phyloP scores from a whole-genome alignment of 257 asterid genomes.

The Solanum acaule region DNA sequence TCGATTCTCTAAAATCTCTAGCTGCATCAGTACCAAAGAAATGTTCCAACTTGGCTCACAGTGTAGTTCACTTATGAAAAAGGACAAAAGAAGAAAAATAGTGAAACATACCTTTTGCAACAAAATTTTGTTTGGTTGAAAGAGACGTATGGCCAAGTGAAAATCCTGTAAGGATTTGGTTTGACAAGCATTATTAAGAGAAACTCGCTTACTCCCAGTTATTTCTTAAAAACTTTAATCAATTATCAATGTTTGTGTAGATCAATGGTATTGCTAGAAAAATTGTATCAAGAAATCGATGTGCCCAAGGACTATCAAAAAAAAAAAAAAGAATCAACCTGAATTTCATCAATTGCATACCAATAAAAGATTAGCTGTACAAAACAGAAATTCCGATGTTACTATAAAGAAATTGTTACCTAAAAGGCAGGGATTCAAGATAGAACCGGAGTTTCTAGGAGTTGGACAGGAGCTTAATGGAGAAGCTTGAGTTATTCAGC shows the following conservation, averaged over 20 bases:
- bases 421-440: not conserved
- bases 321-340: not conserved
- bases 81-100: slow-evolving; percentile 6
- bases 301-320: not conserved
- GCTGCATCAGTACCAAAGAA: not conserved
- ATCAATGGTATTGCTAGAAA: not conserved
- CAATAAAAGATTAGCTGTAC: not conserved
- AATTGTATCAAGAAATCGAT: not conserved
- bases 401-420: not conserved
- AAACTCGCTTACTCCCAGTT: slow-evolving; percentile 7
- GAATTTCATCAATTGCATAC: not conserved
- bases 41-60: slow-evolving; percentile 8
- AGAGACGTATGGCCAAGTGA: slow-evolving; percentile 78
- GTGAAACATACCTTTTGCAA: slow-evolving; percentile 69
- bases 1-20: not conserved
- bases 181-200: not conserved
- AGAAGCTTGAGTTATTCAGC: not conserved
- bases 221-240: not conserved
- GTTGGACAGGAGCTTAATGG: not conserved
- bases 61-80: slow-evolving; percentile 1
- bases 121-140: slow-evolving; percentile 78
- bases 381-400: not conserved
- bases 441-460: not conserved
- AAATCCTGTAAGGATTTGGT: slow-evolving; percentile 54
- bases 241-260: not conserved